Conservation (phyloP, 1,284 basidiomycete genomes). For the Rhizoctonia solani region DNA sequence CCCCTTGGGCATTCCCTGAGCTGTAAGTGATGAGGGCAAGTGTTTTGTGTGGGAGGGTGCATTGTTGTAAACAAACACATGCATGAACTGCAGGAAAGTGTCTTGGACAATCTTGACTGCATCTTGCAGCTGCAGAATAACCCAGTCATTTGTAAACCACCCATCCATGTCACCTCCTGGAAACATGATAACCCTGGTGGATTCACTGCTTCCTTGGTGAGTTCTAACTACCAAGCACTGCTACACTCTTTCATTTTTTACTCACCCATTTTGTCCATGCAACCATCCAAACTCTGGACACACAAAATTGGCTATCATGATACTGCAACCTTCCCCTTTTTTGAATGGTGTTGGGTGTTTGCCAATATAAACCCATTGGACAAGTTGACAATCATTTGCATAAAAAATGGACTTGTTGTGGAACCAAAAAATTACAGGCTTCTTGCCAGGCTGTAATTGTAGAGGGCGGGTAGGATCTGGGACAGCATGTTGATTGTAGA, state of each 20-base stretch:
- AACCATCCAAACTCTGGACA: slow-evolving; percentile 50
- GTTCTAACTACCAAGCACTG: not conserved
- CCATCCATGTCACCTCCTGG: slow-evolving; percentile 53
- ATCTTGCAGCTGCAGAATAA: slow-evolving; percentile 43
- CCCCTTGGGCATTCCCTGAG: too few species aligned
- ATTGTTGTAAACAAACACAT: slow-evolving; percentile 49
- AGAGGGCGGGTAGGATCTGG: not conserved
- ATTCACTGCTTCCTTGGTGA: slow-evolving; percentile 34
- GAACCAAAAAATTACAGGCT: slow-evolving; percentile 40
- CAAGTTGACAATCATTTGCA: slow-evolving; percentile 46
- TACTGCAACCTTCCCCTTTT: slow-evolving; percentile 49
- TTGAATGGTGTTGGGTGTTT: slow-evolving; percentile 43
- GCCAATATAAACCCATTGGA: slow-evolving; percentile 43
- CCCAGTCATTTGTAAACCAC: slow-evolving; percentile 47
- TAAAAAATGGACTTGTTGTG: slow-evolving; percentile 49
- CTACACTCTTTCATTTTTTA: not conserved
- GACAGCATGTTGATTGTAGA: not conserved
- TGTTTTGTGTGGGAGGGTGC: slow-evolving; percentile 48
- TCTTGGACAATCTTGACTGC: slow-evolving; percentile 48
- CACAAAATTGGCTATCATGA: slow-evolving; percentile 54
- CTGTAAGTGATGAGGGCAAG: too few species aligned
- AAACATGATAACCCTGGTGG: slow-evolving; percentile 45
- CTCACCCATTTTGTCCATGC: slow-evolving; percentile 42
- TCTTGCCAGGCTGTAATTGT: not conserved
- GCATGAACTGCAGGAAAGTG: slow-evolving; percentile 42